A percentile compares a stretch with the other conserved stretches of the same genome.
Conservation (phyloP, 2,329 filamentous ascomycete species). For the Mycocentrospora acerina region DNA sequence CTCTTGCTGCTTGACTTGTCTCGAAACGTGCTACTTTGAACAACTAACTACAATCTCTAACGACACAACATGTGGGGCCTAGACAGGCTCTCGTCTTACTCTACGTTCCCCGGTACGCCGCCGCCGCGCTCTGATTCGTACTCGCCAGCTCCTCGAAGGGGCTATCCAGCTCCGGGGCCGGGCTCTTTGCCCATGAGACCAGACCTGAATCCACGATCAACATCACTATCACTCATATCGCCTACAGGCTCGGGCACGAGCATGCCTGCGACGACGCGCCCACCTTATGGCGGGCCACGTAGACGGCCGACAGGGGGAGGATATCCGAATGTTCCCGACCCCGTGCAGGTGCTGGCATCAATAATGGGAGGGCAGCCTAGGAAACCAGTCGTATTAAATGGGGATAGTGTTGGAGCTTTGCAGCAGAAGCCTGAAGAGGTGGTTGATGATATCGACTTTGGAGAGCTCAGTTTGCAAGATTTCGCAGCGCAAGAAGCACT, state of each 20-base stretch:
- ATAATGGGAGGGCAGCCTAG: constrained; percentile 54
- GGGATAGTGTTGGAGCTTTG: constrained; percentile 18
- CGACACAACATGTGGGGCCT: constrained; percentile 70
- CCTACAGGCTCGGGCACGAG: constrained; percentile 76
- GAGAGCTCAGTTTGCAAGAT: constrained; percentile 71
- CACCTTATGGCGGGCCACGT: constrained; percentile 67
- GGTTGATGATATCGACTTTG: constrained; percentile 74
- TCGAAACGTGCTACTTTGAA: constrained; percentile 2
- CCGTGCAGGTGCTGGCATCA: constrained; percentile 67
- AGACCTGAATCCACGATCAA: constrained; percentile 68
- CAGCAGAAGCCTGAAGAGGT: constrained; percentile 52
- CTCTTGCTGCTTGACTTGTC: too few relatives aligned
- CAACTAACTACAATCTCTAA: neutral
- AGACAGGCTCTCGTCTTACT: constrained; percentile 77
- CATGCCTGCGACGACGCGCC: constrained; percentile 65
- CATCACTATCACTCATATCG: constrained; percentile 72
- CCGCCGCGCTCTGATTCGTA: constrained; percentile 66
- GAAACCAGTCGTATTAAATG: constrained; percentile 17
- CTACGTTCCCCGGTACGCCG: constrained; percentile 64
- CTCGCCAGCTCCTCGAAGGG: constrained; percentile 70
- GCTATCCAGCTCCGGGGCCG: constrained; percentile 68
- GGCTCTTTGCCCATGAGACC: constrained; percentile 69
- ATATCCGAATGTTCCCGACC: constrained; percentile 63
- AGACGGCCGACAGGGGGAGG: constrained; percentile 58
- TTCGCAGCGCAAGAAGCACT: constrained; percentile 54